Conservation (phyloP, 495 filamentous ascomycete genomes). For the Filosporella fistucella region DNA sequence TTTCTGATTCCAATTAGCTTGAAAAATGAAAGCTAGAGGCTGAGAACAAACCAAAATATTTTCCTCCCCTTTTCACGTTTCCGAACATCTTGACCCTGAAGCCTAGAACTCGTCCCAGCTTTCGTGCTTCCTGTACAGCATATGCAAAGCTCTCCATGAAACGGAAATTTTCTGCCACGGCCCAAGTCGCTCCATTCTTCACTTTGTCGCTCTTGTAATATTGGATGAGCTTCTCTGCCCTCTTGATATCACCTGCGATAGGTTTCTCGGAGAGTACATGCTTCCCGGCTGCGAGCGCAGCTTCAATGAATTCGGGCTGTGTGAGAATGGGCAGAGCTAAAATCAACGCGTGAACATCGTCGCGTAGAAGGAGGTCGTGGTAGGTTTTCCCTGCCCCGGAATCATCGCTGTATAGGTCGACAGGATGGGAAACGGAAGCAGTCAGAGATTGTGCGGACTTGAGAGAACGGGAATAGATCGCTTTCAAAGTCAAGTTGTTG, state of each 20-base stretch:
- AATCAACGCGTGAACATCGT: slow-evolving; percentile 65
- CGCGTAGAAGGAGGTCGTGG: slow-evolving; percentile 55
- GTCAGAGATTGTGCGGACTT: slow-evolving; percentile 28
- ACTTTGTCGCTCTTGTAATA: slow-evolving; percentile 53
- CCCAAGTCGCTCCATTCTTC: slow-evolving; percentile 43
- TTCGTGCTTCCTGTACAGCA: slow-evolving; percentile 50
- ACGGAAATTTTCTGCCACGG: slow-evolving; percentile 74
- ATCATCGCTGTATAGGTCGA: slow-evolving; percentile 61
- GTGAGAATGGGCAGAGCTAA: slow-evolving; percentile 61
- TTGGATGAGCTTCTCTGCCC: slow-evolving; percentile 55
- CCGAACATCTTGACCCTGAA: slow-evolving; percentile 55
- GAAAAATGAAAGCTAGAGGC: neutral
- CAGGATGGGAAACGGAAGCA: slow-evolving; percentile 15
- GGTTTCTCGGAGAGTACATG: slow-evolving; percentile 85
- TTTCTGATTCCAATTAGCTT: slow-evolving; percentile 35
- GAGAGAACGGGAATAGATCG: slow-evolving; percentile 59
- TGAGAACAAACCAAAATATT: slow-evolving; percentile 48
- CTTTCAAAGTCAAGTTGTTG: slow-evolving; percentile 43
- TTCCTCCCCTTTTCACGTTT: slow-evolving; percentile 48
- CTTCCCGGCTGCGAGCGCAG: slow-evolving; percentile 64
- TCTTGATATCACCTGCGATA: slow-evolving; percentile 60
- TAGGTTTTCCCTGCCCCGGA: slow-evolving; percentile 47
- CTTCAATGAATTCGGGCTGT: slow-evolving; percentile 54
- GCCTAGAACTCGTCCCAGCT: slow-evolving; percentile 58
- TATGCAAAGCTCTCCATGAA: slow-evolving; percentile 55